Base-by-base conservation (phyloP, 306 rosid species). In the Corylus americana region DNA sequence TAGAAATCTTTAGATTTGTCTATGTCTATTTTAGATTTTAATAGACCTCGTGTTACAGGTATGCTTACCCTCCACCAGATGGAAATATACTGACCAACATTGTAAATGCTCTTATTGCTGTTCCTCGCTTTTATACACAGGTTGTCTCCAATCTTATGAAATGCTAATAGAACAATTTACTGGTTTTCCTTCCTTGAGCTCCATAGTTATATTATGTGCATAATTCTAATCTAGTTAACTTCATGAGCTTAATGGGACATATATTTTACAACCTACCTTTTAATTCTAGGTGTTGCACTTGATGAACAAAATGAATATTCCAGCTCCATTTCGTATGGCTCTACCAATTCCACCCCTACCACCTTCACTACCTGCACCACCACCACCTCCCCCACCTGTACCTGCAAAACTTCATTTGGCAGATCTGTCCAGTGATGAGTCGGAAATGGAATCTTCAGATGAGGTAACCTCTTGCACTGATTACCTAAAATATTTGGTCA, bases 291-390 rank as follows among this genome's bases (percentile, higher is more conserved):
- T 94, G 82, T 86, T 95, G 77, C 98, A 95, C 86, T 84, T 95
- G 83, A 95, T 95, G 98, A 95, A 95, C 89, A 95, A 92, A 89
- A 92, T 95, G 98, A 90, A 91, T 83, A 92, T 95, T 77, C 98
- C 98, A 29, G 92, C 98, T 79, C 98, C 98, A 37, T 95, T 95
- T 86, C 92, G 96, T 13, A 89, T 92, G 92, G 98, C 96, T 70
- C 89, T 95, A 77, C 98, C 98, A 70, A 90, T 95, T 73, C 98
- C 98, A 67, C 98, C 98, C 39, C 88, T 95, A 51, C 98, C 98
- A 77, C 92, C 94, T 39, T 84, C 86, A 75, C 89, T 69, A 53
- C 93, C 93, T 37, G 83, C 82, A 57, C 86, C 83, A 8, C 78
- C 83, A 20, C 82, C 77, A 31, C 87, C 90, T 31, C 80, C 86